Percentiles rank a stretch among this genome's conserved stretches.
Evolutionary conservation across 2,329 filamentous ascomycete genomes (phyloP).

Genomic region (Fusarium tjaetaba): DNA sequence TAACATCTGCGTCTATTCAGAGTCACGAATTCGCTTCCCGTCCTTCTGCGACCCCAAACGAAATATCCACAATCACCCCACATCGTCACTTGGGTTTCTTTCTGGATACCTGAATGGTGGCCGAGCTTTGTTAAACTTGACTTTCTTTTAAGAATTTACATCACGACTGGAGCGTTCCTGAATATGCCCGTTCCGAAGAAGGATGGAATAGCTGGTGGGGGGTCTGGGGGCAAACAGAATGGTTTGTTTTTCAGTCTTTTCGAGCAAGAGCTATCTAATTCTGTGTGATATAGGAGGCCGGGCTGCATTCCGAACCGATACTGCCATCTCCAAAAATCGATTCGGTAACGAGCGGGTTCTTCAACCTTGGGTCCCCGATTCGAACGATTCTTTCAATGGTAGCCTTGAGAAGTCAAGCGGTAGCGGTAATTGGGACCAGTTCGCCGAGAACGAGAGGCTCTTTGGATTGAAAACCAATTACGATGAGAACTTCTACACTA

Average conservation of each 20-base stretch:
- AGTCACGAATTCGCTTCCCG: conserved; percentile 13
- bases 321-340: conserved; percentile 83
- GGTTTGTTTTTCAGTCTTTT: conserved; percentile 43
- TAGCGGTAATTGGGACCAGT: conserved; percentile 84
- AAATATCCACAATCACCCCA: conserved; percentile 14
- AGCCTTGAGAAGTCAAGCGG: conserved; percentile 72
- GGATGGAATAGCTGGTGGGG: conserved; percentile 48
- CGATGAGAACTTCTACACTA: conserved; percentile 95
- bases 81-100: conserved; percentile 29
- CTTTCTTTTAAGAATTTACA: conserved; percentile 40
- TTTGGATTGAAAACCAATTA: conserved; percentile 93
- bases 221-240: conserved; percentile 50
- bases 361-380: conserved; percentile 82
- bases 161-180: conserved; percentile 32
- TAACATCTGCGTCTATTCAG: conserved; percentile 16
- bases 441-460: conserved; percentile 85
- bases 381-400: conserved; percentile 69
- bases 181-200: conserved; percentile 54
- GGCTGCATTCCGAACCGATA: conserved; percentile 83
- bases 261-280: conserved; percentile 12
- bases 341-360: conserved; percentile 77
- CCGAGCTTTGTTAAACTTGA: conserved; percentile 32
- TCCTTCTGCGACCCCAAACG: conserved; percentile 28
- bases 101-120: conserved; percentile 41
- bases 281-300: conserved; percentile 64